A percentile compares a stretch with the other conserved stretches of the same genome.
Conservation (phyloP, 2,329 filamentous ascomycete species). For the Myriosclerotinia duriaeana region DNA sequence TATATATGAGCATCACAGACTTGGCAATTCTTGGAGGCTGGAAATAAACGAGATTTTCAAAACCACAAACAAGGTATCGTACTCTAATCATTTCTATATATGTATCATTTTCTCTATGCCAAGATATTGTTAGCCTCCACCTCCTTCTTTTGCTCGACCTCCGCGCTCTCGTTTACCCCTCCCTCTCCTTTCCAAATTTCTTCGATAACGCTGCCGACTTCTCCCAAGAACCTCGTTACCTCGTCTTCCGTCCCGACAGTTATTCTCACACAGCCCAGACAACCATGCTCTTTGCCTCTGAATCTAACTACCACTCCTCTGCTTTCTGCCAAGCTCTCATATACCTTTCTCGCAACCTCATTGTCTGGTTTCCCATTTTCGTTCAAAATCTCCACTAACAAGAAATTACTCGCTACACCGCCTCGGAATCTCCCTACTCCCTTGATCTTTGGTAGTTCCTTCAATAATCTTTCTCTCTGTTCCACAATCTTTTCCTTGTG, state of each 20-base stretch:
- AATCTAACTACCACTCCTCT: conserved; percentile 92
- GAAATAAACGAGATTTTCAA: too few species aligned
- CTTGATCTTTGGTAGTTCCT: conserved; percentile 69
- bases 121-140: conserved; percentile 33
- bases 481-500: conserved; percentile 69
- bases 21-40: neutral
- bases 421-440: conserved; percentile 82
- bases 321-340: conserved; percentile 79
- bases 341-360: conserved; percentile 71
- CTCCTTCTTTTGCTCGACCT: conserved; percentile 32
- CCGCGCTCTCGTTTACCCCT: conserved; percentile 26
- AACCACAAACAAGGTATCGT: neutral
- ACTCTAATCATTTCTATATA: neutral
- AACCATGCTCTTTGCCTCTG: conserved; percentile 88
- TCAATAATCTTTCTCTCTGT: conserved; percentile 75
- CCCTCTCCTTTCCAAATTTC: conserved; percentile 30
- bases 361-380: conserved; percentile 74
- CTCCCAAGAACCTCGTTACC: conserved; percentile 72
- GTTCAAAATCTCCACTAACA: conserved; percentile 86
- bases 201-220: conserved; percentile 51
- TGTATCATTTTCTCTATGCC: conserved; percentile 29
- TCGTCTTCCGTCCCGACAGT: conserved; percentile 90
- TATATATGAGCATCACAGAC: too few species aligned
- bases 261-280: conserved; percentile 82
- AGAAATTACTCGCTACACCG: conserved; percentile 80